Percentiles rank a stretch among this genome's conserved stretches.
phyloP scores from a whole-genome alignment of 352 stramenopile genomes.

The Blastocystis sp. region DNA sequence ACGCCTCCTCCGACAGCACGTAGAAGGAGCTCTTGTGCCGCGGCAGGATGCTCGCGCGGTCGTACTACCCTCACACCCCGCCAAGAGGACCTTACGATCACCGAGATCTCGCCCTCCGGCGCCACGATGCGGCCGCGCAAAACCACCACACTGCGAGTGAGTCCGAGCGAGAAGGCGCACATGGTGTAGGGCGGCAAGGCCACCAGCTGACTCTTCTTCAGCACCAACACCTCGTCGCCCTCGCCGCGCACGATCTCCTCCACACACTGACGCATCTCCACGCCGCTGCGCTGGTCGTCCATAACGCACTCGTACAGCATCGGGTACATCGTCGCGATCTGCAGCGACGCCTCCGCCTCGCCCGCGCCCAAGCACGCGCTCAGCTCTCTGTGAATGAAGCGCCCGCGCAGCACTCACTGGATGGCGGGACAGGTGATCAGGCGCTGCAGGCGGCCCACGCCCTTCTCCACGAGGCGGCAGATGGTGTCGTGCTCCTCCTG shows the following conservation, averaged over 20 bases:
- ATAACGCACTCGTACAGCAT: not conserved
- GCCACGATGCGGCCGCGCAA: slow-evolving; percentile 6
- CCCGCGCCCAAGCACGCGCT: not conserved
- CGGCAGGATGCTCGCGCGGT: not conserved
- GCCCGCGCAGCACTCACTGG: not conserved
- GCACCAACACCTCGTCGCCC: slow-evolving; percentile 1
- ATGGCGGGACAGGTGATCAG: not conserved
- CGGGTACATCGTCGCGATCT: slow-evolving; percentile 3
- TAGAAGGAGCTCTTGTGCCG: slow-evolving; percentile 15
- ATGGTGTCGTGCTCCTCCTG: not conserved
- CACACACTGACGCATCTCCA: not conserved
- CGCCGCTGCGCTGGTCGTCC: not conserved
- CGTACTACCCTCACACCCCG: slow-evolving; percentile 14
- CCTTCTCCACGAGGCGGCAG: not conserved
- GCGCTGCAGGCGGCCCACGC: not conserved
- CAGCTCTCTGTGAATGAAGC: not conserved
- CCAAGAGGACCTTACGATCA: slow-evolving; percentile 2
- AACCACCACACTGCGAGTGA: slow-evolving; percentile 24
- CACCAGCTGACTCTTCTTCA: slow-evolving; percentile 48
- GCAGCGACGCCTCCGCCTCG: not conserved
- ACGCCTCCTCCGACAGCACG: slow-evolving; percentile 16
- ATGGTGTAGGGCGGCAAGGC: slow-evolving; percentile 37
- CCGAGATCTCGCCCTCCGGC: slow-evolving; percentile 29
- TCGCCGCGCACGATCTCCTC: slow-evolving; percentile 10
- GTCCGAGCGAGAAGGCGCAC: not conserved